These are phyloP conservation scores for Trichophyton verrucosum DNA, from an alignment of 2,329 filamentous ascomycete genomes.

Conservation along the genomic window DNA sequence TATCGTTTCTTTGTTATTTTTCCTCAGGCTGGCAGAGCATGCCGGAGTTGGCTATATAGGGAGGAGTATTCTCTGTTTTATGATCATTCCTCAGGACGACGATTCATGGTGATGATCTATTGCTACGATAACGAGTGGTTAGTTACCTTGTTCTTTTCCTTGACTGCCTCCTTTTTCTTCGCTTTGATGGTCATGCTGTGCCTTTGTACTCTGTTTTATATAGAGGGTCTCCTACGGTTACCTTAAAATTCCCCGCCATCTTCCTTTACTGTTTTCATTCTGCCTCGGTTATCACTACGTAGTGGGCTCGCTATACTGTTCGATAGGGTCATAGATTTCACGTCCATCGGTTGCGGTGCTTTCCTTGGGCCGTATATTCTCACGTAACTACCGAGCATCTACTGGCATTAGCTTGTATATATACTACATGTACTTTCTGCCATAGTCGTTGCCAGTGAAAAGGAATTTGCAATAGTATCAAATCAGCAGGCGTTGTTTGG, in stretches of 20 bases:
- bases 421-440: too few relatives aligned
- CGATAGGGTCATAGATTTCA: background rate
- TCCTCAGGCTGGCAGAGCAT: background rate
- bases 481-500: too few relatives aligned
- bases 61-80: background rate
- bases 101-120: conserved; percentile 5
- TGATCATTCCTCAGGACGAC: conserved; percentile 1
- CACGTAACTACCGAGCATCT: too few relatives aligned
- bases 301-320: background rate
- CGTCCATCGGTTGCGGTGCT: background rate
- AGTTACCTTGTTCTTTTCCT: background rate
- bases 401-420: too few relatives aligned
- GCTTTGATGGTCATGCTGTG: background rate
- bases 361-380: too few relatives aligned
- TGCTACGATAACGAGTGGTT: conserved; percentile 6
- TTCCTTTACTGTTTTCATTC: background rate
- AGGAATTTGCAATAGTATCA: too few relatives aligned
- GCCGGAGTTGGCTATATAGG: background rate
- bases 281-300: background rate
- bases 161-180: background rate
- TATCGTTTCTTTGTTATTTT: background rate
- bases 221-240: background rate
- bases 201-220: background rate
- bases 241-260: background rate
- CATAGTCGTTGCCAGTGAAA: too few relatives aligned